Conservation (phyloP, 2,329 filamentous ascomycete species). For the Beauveria australis region DNA sequence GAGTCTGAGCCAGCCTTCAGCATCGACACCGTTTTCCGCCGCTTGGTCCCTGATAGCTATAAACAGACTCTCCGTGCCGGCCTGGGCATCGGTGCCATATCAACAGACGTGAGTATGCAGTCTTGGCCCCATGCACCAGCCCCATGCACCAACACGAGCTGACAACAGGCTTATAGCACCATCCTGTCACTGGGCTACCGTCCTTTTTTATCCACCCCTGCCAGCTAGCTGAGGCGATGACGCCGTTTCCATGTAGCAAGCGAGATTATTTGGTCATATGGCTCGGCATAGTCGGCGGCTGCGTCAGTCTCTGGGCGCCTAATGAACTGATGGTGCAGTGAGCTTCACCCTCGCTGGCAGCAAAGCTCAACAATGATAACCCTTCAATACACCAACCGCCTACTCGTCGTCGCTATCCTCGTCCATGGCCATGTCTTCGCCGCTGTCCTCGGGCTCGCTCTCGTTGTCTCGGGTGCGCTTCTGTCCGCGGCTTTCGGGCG, state of each 20-base stretch:
- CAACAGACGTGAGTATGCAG: conserved; percentile 57
- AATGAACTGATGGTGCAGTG: conserved; percentile 50
- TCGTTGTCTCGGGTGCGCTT: conserved; percentile 65
- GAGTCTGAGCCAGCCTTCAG: conserved; percentile 48
- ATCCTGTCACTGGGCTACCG: conserved; percentile 70
- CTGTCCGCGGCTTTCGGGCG: conserved; percentile 49
- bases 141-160: not conserved
- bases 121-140: not conserved
- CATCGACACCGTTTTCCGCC: conserved; percentile 62
- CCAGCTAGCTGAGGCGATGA: conserved; percentile 74
- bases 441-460: conserved; percentile 55
- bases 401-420: conserved; percentile 67
- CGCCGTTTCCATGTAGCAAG: conserved; percentile 50
- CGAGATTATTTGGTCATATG: conserved; percentile 76
- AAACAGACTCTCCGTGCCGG: conserved; percentile 48
- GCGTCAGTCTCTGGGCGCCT: conserved; percentile 71
- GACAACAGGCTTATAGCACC: conserved; percentile 48
- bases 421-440: conserved; percentile 61
- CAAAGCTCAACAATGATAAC: conserved; percentile 4
- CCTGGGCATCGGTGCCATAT: conserved; percentile 64
- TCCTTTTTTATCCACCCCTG: conserved; percentile 92
- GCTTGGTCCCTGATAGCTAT: conserved; percentile 60
- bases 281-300: conserved; percentile 78
- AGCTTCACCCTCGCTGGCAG: conserved; percentile 7
- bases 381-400: conserved; percentile 14